These are phyloP conservation scores for Dendrocalamus sinicus DNA, from an alignment of 176 grass and related monocot genomes.

Conservation along the genomic window DNA sequence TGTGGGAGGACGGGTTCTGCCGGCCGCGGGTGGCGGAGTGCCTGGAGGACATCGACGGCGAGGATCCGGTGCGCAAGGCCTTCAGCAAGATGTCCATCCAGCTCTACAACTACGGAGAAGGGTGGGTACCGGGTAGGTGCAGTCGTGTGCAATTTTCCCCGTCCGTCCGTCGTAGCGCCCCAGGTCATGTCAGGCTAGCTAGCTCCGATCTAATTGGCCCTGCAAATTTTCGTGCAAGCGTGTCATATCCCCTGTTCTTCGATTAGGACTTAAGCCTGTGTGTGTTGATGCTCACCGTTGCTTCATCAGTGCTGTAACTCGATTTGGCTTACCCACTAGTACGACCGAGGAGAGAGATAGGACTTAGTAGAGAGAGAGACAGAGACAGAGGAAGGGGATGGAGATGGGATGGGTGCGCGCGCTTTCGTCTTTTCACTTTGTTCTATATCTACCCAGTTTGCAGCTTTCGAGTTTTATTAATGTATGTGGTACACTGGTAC, in stretches of 20 bases:
- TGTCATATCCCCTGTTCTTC: slow-evolving; percentile 37
- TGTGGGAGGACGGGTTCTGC: slow-evolving; percentile 99
- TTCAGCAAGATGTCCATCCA: slow-evolving; percentile 99
- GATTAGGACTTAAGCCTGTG: slow-evolving; percentile 39
- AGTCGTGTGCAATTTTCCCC: slow-evolving; percentile 43
- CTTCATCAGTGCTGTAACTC: slow-evolving; percentile 19
- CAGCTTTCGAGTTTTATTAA: slow-evolving; percentile 43
- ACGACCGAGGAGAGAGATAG: not conserved
- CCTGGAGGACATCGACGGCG: slow-evolving; percentile 92
- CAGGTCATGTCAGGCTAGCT: not conserved
- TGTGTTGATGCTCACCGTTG: slow-evolving; percentile 32
- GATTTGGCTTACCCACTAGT: slow-evolving; percentile 2
- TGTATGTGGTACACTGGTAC: not conserved
- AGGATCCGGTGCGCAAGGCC: slow-evolving; percentile 89
- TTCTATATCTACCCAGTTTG: slow-evolving; percentile 23
- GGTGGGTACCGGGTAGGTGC: slow-evolving; percentile 99
- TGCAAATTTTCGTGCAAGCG: slow-evolving; percentile 22
- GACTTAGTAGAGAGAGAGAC: not conserved
- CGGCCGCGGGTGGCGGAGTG: slow-evolving; percentile 71
- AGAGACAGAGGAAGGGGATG: slow-evolving; percentile 6
- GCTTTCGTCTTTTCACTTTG: slow-evolving; percentile 71
- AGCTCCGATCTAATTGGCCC: slow-evolving; percentile 27
- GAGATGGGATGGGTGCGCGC: slow-evolving; percentile 54
- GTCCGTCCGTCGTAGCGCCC: not conserved
- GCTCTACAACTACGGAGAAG: slow-evolving; percentile 99